Base-by-base conservation (phyloP, 2,329 filamentous ascomycete genomes). In the Aspergillus pseudoviridinutans region DNA sequence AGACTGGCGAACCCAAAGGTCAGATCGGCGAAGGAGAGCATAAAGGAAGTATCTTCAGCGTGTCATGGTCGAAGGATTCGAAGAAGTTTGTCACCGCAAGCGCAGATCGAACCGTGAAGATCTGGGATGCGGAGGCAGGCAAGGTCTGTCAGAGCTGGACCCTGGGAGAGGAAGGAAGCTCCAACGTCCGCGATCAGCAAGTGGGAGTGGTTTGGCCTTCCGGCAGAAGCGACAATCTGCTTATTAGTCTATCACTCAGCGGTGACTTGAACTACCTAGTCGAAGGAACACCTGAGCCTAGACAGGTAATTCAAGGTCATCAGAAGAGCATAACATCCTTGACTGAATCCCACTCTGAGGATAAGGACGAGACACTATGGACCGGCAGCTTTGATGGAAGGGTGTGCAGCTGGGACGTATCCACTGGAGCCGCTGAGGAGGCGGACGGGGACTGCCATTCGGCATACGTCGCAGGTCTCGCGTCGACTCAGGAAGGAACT, bases 371-470 rank as follows among this genome's bases (percentile, higher is more conserved):
- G 54, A 90, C 88, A 0, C 75, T 97, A 14, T 92, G 87, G 81
- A 95, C 93, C 0, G 94, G 94, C 58, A 96, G 92, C 76, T 95
- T 92, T 65, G 94, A 99, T 61, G 94, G 94, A 50, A 85, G 90
- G 42, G 85, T 96, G 27, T 90, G 89, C 71, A 86, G 84, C 56
- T 99, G 94, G 93, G 88, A 97, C 69, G 71, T 91, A 28, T 78
- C 81, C 17, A 84, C 82, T 3, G 93, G 92, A 1, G 72, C 80
- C 47, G 91, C 88, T 24, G 82, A 86, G 29, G 82, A 84, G 12
- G 83, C 95, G 10, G 90, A 94, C 61, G 93, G 94, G 28, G 86
- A 91, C 63, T 80, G 84, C 3, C 94, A 97, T 74, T 89, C 89
- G 7, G 95, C 93, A 73, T 92, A 95, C 73, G 86, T 97, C 53